phyloP scores from a whole-genome alignment of 2,329 filamentous ascomycete genomes.

The Colletotrichum sublineola region DNA sequence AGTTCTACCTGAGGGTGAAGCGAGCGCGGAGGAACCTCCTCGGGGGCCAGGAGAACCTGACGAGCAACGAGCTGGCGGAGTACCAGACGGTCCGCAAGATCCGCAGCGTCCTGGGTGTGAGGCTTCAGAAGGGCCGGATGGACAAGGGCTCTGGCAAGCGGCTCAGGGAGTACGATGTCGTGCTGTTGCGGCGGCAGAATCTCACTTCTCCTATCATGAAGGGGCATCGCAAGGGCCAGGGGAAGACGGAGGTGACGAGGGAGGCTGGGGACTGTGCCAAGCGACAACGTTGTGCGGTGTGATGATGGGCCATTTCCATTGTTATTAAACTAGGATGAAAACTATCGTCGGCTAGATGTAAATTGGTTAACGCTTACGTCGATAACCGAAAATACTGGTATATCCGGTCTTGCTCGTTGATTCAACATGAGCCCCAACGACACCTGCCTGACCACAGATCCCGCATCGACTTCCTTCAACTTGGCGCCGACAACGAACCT shows the following conservation, averaged over 20 bases:
- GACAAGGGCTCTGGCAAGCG: background rate
- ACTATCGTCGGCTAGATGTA: background rate
- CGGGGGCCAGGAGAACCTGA: slow-evolving; percentile 1
- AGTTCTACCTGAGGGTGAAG: slow-evolving; percentile 12
- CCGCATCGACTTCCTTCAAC: background rate
- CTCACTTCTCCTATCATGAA: background rate
- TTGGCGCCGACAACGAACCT: no score
- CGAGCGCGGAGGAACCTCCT: slow-evolving; percentile 14
- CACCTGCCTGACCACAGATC: background rate
- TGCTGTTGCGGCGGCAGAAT: slow-evolving; percentile 15
- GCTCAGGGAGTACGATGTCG: slow-evolving; percentile 5
- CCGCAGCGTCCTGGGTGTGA: slow-evolving; percentile 6
- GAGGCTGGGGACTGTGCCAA: background rate
- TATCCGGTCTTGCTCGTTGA: background rate
- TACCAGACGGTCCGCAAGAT: slow-evolving; percentile 18
- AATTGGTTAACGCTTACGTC: background rate
- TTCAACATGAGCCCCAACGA: background rate
- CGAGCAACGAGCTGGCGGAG: slow-evolving; percentile 13
- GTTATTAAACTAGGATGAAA: background rate
- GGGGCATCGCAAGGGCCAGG: background rate
- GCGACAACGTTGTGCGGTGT: background rate
- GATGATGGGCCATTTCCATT: background rate
- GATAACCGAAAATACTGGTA: background rate
- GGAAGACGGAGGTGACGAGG: background rate
- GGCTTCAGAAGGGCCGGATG: slow-evolving; percentile 6